A percentile compares a stretch with the other conserved stretches of the same genome.
Conservation (phyloP, 768 basidiomycete species). For the Mycena indigotica region DNA sequence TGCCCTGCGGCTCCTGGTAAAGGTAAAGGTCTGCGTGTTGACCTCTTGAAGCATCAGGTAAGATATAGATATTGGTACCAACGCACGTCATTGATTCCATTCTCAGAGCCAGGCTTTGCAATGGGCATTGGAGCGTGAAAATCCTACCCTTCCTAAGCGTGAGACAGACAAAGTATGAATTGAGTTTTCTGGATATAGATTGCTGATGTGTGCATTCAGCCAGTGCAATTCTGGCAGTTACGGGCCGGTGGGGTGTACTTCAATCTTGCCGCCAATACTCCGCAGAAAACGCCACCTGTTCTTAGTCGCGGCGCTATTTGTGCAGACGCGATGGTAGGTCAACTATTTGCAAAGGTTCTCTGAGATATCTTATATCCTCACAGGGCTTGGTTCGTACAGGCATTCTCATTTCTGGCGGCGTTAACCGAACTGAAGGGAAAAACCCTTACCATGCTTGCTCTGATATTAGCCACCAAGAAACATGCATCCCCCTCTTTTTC, state of each 20-base stretch:
- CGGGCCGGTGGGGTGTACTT: constrained; percentile 60
- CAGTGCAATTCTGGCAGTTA: constrained; percentile 90
- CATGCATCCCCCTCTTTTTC: constrained; percentile 60
- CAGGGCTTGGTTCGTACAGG: constrained; percentile 47
- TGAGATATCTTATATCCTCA: too few species aligned
- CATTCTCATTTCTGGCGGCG: background rate
- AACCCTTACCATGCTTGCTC: constrained; percentile 84
- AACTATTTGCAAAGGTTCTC: too few species aligned
- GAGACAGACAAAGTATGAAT: constrained; percentile 50
- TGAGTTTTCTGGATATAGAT: background rate
- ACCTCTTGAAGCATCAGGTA: constrained; percentile 85
- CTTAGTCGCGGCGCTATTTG: constrained; percentile 86
- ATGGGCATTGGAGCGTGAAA: constrained; percentile 84
- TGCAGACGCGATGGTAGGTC: constrained; percentile 82
- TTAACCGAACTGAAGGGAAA: constrained; percentile 60
- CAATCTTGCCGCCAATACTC: constrained; percentile 82
- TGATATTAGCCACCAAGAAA: constrained; percentile 75
- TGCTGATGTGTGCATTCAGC: constrained; percentile 24
- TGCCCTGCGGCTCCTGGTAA: constrained; percentile 75
- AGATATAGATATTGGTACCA: constrained; percentile 1
- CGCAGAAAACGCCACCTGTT: constrained; percentile 60
- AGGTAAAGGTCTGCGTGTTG: constrained; percentile 64
- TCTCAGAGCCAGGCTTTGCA: constrained; percentile 76
- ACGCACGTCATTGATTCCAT: background rate
- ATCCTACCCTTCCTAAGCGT: constrained; percentile 70